phyloP scores from a whole-genome alignment of 768 basidiomycete species.

The Paxillus rubicundulus region DNA sequence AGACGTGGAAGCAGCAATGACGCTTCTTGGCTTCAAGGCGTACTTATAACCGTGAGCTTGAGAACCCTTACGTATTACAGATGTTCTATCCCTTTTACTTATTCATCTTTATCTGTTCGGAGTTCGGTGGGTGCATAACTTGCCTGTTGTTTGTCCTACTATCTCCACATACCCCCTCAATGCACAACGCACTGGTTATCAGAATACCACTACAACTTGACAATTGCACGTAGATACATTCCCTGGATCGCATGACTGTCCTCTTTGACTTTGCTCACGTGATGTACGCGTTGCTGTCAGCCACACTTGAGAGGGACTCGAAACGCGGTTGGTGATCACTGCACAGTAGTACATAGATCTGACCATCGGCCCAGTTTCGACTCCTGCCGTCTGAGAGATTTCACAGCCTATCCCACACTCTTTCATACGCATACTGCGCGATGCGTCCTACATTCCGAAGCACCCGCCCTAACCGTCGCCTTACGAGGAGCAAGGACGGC shows the following conservation, averaged over 20 bases:
- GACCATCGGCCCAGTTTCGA: not conserved
- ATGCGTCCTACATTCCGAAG: constrained; percentile 28
- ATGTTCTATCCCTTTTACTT: constrained; percentile 22
- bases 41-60: constrained; percentile 5
- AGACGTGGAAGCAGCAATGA: constrained; percentile 38
- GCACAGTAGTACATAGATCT: too few relatives aligned
- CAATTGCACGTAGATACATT: not conserved
- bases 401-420: constrained; percentile 25
- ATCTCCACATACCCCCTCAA: constrained; percentile 4
- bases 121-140: constrained; percentile 1
- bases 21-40: constrained; percentile 34
- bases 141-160: constrained; percentile 4
- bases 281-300: constrained; percentile 21
- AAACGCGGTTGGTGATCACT: too few relatives aligned
- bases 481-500: constrained; percentile 2
- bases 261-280: constrained; percentile 17
- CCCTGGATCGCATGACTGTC: not conserved
- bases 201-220: not conserved
- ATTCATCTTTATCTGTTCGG: constrained; percentile 28
- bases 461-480: constrained; percentile 25
- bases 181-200: not conserved
- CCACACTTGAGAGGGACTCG: constrained; percentile 8
- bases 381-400: not conserved
- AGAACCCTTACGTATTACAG: not conserved
- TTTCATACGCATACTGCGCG: constrained; percentile 12